These are phyloP conservation scores for Chlamydomonas sp. DNA, from an alignment of 139 green algal genomes.

Conservation along the genomic window DNA sequence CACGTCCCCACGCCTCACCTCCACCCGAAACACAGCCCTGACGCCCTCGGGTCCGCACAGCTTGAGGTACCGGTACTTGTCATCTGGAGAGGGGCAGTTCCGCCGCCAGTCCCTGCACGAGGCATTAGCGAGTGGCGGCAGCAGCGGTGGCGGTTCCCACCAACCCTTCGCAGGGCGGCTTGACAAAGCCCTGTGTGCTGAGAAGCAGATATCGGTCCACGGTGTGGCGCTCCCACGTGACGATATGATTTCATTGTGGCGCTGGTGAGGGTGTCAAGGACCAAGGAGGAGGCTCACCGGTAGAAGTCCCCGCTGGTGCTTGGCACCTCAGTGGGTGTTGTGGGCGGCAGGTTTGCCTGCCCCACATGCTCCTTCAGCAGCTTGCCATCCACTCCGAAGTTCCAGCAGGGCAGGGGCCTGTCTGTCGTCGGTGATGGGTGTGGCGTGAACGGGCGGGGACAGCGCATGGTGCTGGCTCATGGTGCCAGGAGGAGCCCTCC, in stretches of 20 bases:
- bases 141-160: no score
- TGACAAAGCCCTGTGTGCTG: not conserved
- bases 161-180: not conserved
- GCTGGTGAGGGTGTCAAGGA: no score
- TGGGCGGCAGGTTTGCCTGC: not conserved
- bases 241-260: no score
- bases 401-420: conserved; percentile 22
- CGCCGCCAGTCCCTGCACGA: conserved; percentile 50
- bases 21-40: conserved; percentile 49
- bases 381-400: conserved; percentile 39
- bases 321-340: not conserved
- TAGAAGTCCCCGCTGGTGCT: conserved; percentile 43
- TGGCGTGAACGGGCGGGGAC: not conserved
- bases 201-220: not conserved
- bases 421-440: conserved; percentile 7
- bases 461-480: not conserved
- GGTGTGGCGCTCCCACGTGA: not conserved
- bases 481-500: no score
- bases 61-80: conserved; percentile 51
- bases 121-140: no score
- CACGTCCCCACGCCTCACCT: conserved; percentile 43
- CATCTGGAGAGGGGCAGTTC: conserved; percentile 34
- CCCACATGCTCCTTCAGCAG: not conserved
- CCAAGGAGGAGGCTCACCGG: conserved; percentile 11
- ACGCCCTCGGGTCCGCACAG: conserved; percentile 38